These are phyloP conservation scores for Fusarium neocosmosporiellum DNA, from an alignment of 2,329 filamentous ascomycete genomes.

Conservation along the genomic window DNA sequence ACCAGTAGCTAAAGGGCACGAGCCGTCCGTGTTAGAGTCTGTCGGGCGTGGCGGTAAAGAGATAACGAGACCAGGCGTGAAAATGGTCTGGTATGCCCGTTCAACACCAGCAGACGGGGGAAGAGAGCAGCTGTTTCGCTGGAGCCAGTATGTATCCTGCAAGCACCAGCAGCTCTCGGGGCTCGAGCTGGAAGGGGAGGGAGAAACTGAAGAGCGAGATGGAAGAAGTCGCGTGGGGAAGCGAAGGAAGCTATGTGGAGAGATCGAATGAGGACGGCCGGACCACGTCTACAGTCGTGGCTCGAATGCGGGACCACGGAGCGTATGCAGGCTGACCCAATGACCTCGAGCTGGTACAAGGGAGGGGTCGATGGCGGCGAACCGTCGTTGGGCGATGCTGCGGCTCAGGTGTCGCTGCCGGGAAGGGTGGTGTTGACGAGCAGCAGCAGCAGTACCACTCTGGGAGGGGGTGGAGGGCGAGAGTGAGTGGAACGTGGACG, in stretches of 20 bases:
- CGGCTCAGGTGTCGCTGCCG: conserved; percentile 41
- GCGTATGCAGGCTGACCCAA: conserved; percentile 53
- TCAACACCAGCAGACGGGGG: conserved; percentile 37
- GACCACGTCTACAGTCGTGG: conserved; percentile 52
- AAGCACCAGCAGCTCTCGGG: conserved; percentile 47
- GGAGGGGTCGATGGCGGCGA: conserved; percentile 43
- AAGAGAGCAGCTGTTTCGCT: conserved; percentile 47
- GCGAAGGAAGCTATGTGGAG: conserved; percentile 46
- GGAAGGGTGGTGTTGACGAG: conserved; percentile 44
- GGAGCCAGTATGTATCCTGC: conserved; percentile 48
- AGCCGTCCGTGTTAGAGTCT: conserved; percentile 30
- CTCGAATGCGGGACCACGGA: conserved; percentile 53
- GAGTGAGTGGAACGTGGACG: conserved; percentile 36
- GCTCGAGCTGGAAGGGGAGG: conserved; percentile 44
- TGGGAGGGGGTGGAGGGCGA: conserved; percentile 33
- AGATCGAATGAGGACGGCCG: conserved; percentile 49
- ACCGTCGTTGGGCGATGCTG: conserved; percentile 44
- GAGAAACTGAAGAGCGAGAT: conserved; percentile 48
- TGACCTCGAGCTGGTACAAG: conserved; percentile 46
- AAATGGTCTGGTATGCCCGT: conserved; percentile 44
- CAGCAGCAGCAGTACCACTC: conserved; percentile 36
- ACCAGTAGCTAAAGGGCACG: conserved; percentile 34
- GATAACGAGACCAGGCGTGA: conserved; percentile 42
- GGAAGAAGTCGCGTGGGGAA: conserved; percentile 51
- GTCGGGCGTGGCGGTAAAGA: conserved; percentile 44